Evolutionary conservation across 257 asterid genomes (phyloP).

Genomic region (Galeopsis tetrahit): DNA sequence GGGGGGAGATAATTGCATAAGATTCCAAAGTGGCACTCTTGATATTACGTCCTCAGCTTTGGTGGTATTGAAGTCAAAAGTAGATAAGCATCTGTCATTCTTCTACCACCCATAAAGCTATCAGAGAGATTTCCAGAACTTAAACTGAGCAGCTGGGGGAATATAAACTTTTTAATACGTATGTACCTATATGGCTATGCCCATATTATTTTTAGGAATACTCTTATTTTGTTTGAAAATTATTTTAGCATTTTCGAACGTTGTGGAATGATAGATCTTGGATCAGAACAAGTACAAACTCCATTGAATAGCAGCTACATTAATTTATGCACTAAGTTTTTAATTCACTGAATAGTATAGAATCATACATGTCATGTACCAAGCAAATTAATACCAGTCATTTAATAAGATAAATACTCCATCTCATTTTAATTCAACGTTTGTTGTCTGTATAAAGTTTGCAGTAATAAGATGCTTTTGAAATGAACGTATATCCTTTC

Average conservation of each 20-base stretch:
- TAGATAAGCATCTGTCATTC: conserved; percentile 31
- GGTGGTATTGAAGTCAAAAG: conserved; percentile 27
- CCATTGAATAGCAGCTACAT: background rate
- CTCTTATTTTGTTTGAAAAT: background rate
- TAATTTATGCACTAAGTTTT: background rate
- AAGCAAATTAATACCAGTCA: too few species aligned
- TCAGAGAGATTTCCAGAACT: conserved; percentile 23
- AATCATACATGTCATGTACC: too few species aligned
- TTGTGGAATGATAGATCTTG: background rate
- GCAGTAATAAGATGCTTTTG: too few species aligned
- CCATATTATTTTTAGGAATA: background rate
- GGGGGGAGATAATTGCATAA: too few species aligned
- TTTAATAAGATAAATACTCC: too few species aligned
- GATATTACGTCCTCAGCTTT: background rate
- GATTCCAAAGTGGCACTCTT: conserved; percentile 18
- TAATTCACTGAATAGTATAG: background rate
- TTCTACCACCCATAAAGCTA: conserved; percentile 4
- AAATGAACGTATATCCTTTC: too few species aligned
- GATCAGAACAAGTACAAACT: conserved; percentile 6
- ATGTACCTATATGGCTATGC: background rate
- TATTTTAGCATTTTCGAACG: background rate
- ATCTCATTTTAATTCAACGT: too few species aligned
- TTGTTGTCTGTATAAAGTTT: too few species aligned
- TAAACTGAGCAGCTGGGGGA: background rate
- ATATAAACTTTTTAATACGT: background rate